A percentile compares a stretch with the other conserved stretches of the same genome.
phyloP scores from a whole-genome alignment of 768 basidiomycete genomes.

The Neoboletus magnificus region DNA sequence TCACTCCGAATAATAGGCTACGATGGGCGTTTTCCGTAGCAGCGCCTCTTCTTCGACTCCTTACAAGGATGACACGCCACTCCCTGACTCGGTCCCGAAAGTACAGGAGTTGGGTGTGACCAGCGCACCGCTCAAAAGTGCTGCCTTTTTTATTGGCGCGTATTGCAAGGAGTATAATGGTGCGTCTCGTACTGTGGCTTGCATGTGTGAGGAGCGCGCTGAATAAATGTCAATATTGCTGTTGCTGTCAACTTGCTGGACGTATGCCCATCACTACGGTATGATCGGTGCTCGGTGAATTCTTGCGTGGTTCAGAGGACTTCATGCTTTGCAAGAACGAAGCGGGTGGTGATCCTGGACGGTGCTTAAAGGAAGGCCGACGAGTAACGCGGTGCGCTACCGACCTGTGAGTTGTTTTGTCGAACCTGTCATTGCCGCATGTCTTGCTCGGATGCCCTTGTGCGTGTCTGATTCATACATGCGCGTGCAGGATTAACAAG shows the following conservation, averaged over 20 bases:
- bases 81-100: slow-evolving; percentile 65
- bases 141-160: slow-evolving; percentile 94
- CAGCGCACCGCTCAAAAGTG: slow-evolving; percentile 92
- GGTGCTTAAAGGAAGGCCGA: slow-evolving; percentile 94
- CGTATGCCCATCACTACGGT: neutral
- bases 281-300: neutral
- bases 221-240: neutral
- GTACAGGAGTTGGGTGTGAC: slow-evolving; percentile 87
- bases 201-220: slow-evolving; percentile 1
- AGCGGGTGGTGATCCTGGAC: slow-evolving; percentile 74
- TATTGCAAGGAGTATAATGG: slow-evolving; percentile 97
- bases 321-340: slow-evolving; percentile 98
- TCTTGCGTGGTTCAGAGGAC: slow-evolving; percentile 57
- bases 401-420: slow-evolving; percentile 67
- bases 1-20: slow-evolving; percentile 14
- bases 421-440: neutral
- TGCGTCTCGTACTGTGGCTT: slow-evolving; percentile 37
- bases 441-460: neutral
- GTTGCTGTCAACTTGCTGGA: neutral
- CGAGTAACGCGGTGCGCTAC: slow-evolving; percentile 94
- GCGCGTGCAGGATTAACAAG: slow-evolving; percentile 69
- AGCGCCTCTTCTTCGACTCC: slow-evolving; percentile 46
- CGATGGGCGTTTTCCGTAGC: slow-evolving; percentile 53
- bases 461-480: neutral
- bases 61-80: slow-evolving; percentile 63